Percentiles rank a stretch among this genome's conserved stretches.
phyloP scores from a whole-genome alignment of 305 asterid species.

The Plantago coronopus region DNA sequence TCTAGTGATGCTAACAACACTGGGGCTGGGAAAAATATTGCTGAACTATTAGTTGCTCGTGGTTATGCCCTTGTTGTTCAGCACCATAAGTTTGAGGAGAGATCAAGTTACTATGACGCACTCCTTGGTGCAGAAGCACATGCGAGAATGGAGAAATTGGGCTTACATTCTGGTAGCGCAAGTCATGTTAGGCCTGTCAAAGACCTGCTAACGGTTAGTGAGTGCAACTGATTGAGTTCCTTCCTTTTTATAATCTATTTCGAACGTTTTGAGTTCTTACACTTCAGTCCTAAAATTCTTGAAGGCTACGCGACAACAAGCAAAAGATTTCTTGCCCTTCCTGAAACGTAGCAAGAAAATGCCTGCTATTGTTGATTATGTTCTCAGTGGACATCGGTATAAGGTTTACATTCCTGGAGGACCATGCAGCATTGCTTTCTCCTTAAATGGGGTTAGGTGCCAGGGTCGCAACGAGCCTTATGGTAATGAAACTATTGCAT shows the following conservation, averaged over 20 bases:
- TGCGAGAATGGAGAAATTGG: too few relatives aligned
- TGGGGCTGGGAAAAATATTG: constrained; percentile 71
- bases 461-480: constrained; percentile 93
- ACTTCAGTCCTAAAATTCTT: too few relatives aligned
- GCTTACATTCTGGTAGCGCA: too few relatives aligned
- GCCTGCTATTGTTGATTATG: constrained; percentile 92
- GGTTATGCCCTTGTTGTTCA: constrained; percentile 89
- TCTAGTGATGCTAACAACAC: constrained; percentile 44
- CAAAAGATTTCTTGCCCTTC: constrained; percentile 85
- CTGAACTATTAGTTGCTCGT: constrained; percentile 87
- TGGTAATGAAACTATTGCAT: constrained; percentile 92
- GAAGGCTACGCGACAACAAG: too few relatives aligned
- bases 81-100: constrained; percentile 97
- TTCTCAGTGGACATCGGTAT: constrained; percentile 92
- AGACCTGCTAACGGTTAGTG: constrained; percentile 77
- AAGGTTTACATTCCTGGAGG: constrained; percentile 85
- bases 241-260: too few relatives aligned
- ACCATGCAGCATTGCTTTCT: constrained; percentile 89
- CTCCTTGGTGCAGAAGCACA: constrained; percentile 89
- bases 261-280: too few relatives aligned
- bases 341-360: constrained; percentile 84
- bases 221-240: too few relatives aligned
- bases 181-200: constrained; percentile 79
- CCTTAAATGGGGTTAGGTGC: constrained; percentile 95
- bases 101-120: constrained; percentile 85